Percentiles rank a stretch among this genome's conserved stretches.
Evolutionary conservation across 139 green algal genomes (phyloP).

Genomic region (Picochlorum costavermella): DNA sequence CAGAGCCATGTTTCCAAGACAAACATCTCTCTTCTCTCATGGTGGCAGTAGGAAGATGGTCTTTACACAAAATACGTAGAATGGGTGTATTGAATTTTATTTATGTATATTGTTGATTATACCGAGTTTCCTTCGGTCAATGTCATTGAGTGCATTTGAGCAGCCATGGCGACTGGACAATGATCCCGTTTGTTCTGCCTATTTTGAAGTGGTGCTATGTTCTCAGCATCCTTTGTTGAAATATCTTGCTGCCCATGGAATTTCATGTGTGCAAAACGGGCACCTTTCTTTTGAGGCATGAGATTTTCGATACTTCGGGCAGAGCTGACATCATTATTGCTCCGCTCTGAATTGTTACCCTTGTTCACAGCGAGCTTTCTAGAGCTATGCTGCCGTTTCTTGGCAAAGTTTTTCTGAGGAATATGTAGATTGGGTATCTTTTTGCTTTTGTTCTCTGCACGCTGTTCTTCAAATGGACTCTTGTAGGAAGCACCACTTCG

Average conservation of each 20-base stretch:
- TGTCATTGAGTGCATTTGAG: conserved; percentile 11
- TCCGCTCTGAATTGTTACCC: not conserved
- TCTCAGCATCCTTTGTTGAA: conserved; percentile 5
- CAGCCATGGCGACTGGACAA: conserved; percentile 1
- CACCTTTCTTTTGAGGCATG: conserved; percentile 7
- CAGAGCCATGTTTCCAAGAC: too few relatives aligned
- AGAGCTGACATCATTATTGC: not conserved
- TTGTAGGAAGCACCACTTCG: not conserved
- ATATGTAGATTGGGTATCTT: not conserved
- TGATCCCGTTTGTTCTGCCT: not conserved
- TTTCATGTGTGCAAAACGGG: conserved; percentile 1
- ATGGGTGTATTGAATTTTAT: not conserved
- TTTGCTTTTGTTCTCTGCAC: not conserved
- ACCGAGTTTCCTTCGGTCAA: not conserved
- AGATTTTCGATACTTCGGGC: conserved; percentile 4
- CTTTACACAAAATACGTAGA: too few relatives aligned
- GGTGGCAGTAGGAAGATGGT: too few relatives aligned
- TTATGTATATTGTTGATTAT: not conserved
- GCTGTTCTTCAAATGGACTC: not conserved
- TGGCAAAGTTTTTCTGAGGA: conserved; percentile 3
- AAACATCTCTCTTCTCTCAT: too few relatives aligned
- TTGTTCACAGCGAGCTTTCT: not conserved
- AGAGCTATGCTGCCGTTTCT: conserved; percentile 14
- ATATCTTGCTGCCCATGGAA: not conserved
- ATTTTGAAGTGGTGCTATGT: not conserved